These are phyloP conservation scores for Gloeophyllum trabeum DNA, from an alignment of 768 basidiomycete species.

Conservation along the genomic window DNA sequence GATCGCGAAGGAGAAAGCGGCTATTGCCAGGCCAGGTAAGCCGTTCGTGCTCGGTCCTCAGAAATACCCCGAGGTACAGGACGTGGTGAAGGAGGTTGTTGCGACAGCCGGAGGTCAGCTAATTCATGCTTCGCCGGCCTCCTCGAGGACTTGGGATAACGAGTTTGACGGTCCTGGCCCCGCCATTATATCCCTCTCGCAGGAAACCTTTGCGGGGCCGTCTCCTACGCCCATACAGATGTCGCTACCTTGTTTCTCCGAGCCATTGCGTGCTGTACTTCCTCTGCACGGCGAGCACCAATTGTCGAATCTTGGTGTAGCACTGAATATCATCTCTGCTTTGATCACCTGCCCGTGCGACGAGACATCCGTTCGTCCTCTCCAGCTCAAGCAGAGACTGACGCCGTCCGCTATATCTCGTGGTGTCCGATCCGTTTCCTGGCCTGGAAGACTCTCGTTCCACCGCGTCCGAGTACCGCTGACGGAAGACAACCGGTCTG, in stretches of 20 bases:
- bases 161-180: conserved; percentile 21
- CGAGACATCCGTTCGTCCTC: conserved; percentile 9
- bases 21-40: conserved; percentile 54
- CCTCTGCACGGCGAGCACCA: conserved; percentile 79
- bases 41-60: conserved; percentile 64
- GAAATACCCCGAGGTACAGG: conserved; percentile 34
- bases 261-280: conserved; percentile 36
- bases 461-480: conserved; percentile 23
- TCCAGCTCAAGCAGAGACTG: conserved; percentile 22
- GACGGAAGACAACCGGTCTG: background rate
- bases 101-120: conserved; percentile 27
- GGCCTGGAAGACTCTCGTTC: conserved; percentile 84
- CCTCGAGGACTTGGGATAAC: conserved; percentile 21
- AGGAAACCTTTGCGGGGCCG: conserved; percentile 20
- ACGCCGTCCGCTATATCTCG: conserved; percentile 33
- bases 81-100: conserved; percentile 31
- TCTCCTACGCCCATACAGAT: conserved; percentile 31
- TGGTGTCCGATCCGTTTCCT: conserved; percentile 52
- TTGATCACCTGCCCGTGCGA: conserved; percentile 32
- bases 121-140: conserved; percentile 19
- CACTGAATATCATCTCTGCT: conserved; percentile 48
- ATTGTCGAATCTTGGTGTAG: conserved; percentile 68
- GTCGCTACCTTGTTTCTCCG: conserved; percentile 29
- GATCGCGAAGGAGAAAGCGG: conserved; percentile 78
- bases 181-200: conserved; percentile 19